Evolutionary conservation across 768 basidiomycete species (phyloP).

Genomic region (Leccinum fibrillosum): DNA sequence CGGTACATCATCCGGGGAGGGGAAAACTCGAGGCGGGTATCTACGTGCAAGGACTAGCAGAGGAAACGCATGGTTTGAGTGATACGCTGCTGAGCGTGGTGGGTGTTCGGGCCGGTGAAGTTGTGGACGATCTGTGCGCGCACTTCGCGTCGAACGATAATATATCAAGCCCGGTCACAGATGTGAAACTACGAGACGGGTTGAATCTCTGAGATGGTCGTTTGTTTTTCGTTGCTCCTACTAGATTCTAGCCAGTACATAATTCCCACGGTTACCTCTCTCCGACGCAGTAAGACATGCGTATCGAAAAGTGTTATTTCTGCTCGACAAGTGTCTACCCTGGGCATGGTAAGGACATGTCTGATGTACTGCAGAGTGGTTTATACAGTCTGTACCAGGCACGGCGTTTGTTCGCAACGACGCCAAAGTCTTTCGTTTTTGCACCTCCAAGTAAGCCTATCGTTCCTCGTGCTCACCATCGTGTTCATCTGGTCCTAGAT

Average conservation of each 20-base stretch:
- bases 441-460: slow-evolving; percentile 83
- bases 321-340: slow-evolving; percentile 97
- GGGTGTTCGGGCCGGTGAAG: slow-evolving; percentile 43
- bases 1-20: not conserved
- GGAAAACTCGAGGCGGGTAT: slow-evolving; percentile 24
- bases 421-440: slow-evolving; percentile 96
- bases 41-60: slow-evolving; percentile 37
- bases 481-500: slow-evolving; percentile 46
- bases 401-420: slow-evolving; percentile 96
- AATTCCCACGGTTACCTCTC: slow-evolving; percentile 25
- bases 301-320: slow-evolving; percentile 98
- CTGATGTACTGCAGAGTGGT: not conserved
- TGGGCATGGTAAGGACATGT: slow-evolving; percentile 68
- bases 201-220: not conserved
- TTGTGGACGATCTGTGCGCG: slow-evolving; percentile 36
- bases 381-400: slow-evolving; percentile 41
- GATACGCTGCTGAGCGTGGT: slow-evolving; percentile 48
- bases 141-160: slow-evolving; percentile 1
- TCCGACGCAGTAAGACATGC: slow-evolving; percentile 48
- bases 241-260: no score
- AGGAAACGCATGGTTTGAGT: slow-evolving; percentile 37
- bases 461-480: not conserved
- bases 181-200: slow-evolving; percentile 4
- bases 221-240: not conserved
- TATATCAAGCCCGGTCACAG: not conserved